Base-by-base conservation (phyloP, 176 grass and related monocot species). In the Panicum miliaceum region DNA sequence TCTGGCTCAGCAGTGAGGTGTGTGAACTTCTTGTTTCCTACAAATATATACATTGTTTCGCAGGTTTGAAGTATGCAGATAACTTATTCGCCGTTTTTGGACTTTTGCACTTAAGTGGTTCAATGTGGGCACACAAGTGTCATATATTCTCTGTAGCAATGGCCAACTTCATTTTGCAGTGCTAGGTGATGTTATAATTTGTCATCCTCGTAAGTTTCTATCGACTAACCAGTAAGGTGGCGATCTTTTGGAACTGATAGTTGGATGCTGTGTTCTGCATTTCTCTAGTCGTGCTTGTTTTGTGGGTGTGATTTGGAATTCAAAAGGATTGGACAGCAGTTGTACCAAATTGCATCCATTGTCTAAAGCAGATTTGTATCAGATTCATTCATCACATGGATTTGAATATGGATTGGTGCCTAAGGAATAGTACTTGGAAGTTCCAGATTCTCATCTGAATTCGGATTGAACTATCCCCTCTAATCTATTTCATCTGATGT, bases 1-100 rank as follows among this genome's bases (percentile, higher is more conserved):
- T 88, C 79, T 81, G 34, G 51, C 63, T 84, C 86, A 48, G 26
- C 51, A 52, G 86, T 90, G 43, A 90, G 95, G 95, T 97, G 89
- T 72, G 75, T 61, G 50, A 75, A 51, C 3, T 15, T 25, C 1
- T 35, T 47, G n/a, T 54, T 4, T 22, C 29, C 53, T 75, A 68
- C 6, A 40, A 47, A 63, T 66, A 3, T 82, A 77, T 62, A 34
- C 46, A 51, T 52, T 72, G 5, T 46, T 81, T 81, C 32, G 54
- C 26, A 68, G 32, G 32, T 68, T 23, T 25, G 6, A 37, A 37
- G 19, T 51, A 18, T 35, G 8, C 29, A 79, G 3, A 23, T 73
- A 58, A 19, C 36, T 58, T 27, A 12, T 82, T 57, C 0, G 0
- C 12, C 12, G 9, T 9, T 19, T 37, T 51, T 62, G 15, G 64